Base-by-base conservation (phyloP, 2,329 filamentous ascomycete genomes). In the Neonectria hederae region DNA sequence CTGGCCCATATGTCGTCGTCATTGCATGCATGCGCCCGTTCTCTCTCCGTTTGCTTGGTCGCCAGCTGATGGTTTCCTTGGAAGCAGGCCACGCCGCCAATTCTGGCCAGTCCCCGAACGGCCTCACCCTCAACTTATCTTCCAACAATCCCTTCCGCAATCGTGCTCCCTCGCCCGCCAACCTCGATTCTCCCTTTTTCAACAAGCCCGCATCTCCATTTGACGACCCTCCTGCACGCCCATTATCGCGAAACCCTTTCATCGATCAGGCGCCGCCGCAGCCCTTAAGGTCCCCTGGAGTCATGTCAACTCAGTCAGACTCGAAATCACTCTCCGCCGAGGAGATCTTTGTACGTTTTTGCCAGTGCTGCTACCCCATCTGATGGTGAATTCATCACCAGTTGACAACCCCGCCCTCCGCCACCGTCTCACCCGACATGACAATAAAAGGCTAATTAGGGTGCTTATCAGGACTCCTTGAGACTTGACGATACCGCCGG, bases 61-160 rank as follows among this genome's bases (percentile, higher is more conserved):
- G 62, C 64, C 60, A 71, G 52, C 72, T 74, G 62, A 74, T 68
- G 59, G 62, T 62, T 71, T 68, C 67, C 61, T 65, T 72, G 64
- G 61, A 71, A 73, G 58, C 65, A 74, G 72, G 63, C 68, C 69
- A 72, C 62, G 58, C 69, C 45, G 45, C 61, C 63, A 63, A 65
- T 70, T 65, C 72, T 66, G 65, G 67, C 42, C 65, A 73, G 64
- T 69, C 71, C 59, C 52, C 65, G 62, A 65, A 71, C 62, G 84
- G 83, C 70, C 82, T 90, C 76, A 82, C 86, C 59, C 81, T 91
- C 77, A 90, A 89, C 79, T 86, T 94, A 75, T 89, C 90, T 78
- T 94, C 91, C 77, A 94, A 94, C 85, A 94, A 94, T 77, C 92
- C 92, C 67, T 94, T 88, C 74, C 90, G 91, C 82, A 92, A 92